Percentiles rank a stretch among this genome's conserved stretches.
Conservation (phyloP, 1,284 basidiomycete species). For the Ganoderma multipileum region DNA sequence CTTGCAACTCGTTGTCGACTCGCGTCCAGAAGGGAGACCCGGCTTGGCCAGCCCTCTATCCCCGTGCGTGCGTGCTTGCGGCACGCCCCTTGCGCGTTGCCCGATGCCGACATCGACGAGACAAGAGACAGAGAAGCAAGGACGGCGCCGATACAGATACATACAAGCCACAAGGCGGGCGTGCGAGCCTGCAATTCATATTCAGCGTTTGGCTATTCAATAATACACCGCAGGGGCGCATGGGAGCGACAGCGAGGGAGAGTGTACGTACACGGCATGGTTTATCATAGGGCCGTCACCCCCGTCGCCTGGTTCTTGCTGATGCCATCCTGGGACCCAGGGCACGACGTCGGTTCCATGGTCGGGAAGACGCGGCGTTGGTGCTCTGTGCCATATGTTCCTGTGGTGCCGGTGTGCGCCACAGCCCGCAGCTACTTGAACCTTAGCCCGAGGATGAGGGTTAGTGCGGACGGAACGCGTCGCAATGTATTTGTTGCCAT, state of each 20-base stretch:
- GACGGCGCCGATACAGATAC: neutral
- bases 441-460: neutral
- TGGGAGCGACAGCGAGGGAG: neutral
- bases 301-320: constrained; percentile 1
- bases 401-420: neutral
- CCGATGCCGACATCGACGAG: neutral
- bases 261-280: neutral
- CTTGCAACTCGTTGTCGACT: neutral
- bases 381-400: neutral
- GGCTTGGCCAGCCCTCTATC: constrained; percentile 8
- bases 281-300: neutral
- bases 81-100: constrained; percentile 1
- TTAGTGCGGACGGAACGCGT: neutral
- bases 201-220: constrained; percentile 15
- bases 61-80: constrained; percentile 8
- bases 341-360: neutral
- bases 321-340: constrained; percentile 4
- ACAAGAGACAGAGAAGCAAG: neutral
- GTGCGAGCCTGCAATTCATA: constrained; percentile 11
- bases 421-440: neutral
- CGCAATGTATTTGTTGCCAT: neutral
- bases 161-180: neutral
- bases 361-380: neutral
- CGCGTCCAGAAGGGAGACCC: neutral
- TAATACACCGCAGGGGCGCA: neutral